Conservation (phyloP, 2,329 filamentous ascomycete genomes). For the Dactylonectria estremocensis region DNA sequence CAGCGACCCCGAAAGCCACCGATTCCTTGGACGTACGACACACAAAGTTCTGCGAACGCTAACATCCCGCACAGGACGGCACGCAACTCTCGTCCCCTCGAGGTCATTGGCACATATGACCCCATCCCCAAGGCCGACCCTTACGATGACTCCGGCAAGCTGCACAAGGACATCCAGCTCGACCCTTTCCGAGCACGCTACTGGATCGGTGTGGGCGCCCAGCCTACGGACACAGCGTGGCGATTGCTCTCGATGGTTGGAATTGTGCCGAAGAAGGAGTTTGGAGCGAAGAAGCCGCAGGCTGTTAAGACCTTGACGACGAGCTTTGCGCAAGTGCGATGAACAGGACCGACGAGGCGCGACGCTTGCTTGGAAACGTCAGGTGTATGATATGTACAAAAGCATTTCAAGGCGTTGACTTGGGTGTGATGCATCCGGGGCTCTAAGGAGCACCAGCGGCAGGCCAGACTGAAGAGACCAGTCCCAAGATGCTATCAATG, state of each 20-base stretch:
- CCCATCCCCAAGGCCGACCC: constrained; percentile 75
- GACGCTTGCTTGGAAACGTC: constrained; percentile 3
- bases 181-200: constrained; percentile 88
- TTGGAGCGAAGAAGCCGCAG: constrained; percentile 50
- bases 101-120: constrained; percentile 89
- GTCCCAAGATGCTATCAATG: not conserved
- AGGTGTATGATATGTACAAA: constrained; percentile 49
- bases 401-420: constrained; percentile 49
- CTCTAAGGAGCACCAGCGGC: constrained; percentile 22
- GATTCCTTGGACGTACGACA: constrained; percentile 6
- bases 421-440: constrained; percentile 33
- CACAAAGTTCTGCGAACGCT: constrained; percentile 5
- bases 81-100: constrained; percentile 88
- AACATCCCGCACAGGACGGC: constrained; percentile 75
- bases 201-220: constrained; percentile 97
- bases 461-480: constrained; percentile 12
- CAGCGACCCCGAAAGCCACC: constrained; percentile 2
- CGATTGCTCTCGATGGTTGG: constrained; percentile 85
- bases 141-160: constrained; percentile 73
- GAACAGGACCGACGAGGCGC: constrained; percentile 7
- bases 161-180: constrained; percentile 93
- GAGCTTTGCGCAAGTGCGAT: constrained; percentile 51
- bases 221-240: constrained; percentile 93
- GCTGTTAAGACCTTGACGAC: constrained; percentile 46
- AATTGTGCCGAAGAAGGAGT: constrained; percentile 57